A percentile compares a stretch with the other conserved stretches of the same genome.
Evolutionary conservation across 768 basidiomycete genomes (phyloP).

Genomic region (Panellus pusillus): DNA sequence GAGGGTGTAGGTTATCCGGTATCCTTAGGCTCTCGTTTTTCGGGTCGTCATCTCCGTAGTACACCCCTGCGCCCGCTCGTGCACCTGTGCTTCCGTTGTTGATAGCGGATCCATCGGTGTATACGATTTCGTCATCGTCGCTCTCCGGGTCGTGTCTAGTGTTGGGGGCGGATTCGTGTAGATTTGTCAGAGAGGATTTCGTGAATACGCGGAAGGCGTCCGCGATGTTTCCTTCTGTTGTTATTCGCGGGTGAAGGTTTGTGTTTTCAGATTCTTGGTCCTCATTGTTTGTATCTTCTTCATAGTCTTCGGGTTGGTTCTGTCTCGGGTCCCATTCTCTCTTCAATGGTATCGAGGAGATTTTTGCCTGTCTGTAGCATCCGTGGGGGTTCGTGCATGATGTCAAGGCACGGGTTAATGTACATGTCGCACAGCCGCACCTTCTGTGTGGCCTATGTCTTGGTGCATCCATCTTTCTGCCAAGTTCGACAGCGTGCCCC

Average conservation of each 20-base stretch:
- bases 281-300: neutral
- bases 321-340: constrained; percentile 10
- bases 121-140: neutral
- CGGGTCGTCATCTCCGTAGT: constrained; percentile 2
- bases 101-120: constrained; percentile 18
- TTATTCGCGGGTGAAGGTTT: constrained; percentile 3
- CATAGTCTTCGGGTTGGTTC: constrained; percentile 9
- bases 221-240: neutral
- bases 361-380: constrained; percentile 7
- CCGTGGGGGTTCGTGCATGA: constrained; percentile 6
- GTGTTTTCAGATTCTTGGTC: neutral
- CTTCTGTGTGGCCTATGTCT: neutral
- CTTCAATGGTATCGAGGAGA: neutral
- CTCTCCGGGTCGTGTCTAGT: neutral
- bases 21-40: constrained; percentile 17
- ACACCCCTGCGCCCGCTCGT: constrained; percentile 23
- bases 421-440: constrained; percentile 1
- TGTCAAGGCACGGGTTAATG: neutral
- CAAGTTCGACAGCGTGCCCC: neutral
- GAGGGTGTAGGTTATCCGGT: neutral
- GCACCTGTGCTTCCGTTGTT: constrained; percentile 11
- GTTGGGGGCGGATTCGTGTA: neutral
- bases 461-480: neutral
- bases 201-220: constrained; percentile 16
- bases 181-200: neutral